Base-by-base conservation (phyloP, 2,329 filamentous ascomycete species). In the Colletotrichum musae region DNA sequence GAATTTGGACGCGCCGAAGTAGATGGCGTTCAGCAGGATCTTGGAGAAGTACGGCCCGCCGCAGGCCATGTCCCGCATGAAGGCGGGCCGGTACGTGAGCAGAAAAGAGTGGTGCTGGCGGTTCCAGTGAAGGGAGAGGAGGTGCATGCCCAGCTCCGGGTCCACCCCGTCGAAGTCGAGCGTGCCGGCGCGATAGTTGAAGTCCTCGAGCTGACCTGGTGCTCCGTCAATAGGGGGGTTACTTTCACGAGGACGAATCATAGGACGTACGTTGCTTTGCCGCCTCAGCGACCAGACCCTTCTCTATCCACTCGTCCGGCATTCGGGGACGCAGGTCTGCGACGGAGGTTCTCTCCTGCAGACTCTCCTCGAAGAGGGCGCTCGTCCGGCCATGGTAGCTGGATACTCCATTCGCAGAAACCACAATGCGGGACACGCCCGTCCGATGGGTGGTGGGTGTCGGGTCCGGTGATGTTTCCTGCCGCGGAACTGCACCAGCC, bases 91-190 rank as follows among this genome's bases (percentile, higher is more conserved):
- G 73, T 89, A 88, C 1, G 83, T 84, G 51, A 87, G 77, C 1
- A 84, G 71, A 61, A 81, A 80, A 6, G 84, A 81, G 60, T 85
- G 81, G 67, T 87, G 85, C 68, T 88, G 85, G 5, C 86, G 82
- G 72, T 85, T 88, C 84, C 85, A 88, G 62, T 87, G 84, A 0
- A 88, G 74, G 3, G 80, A 80, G 0, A 88, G 76, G 5, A 89
- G 74, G 58, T 88, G 84, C 77, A 87, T 83, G 3, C 81, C 86
- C 7, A 88, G 72, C 13, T 87, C 83, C 0, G 85, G 82, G 39
- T 86, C 82, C 1, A 88, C 81, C 1, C 86, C 86, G 72, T 89
- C 86, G 73, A 89, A 88, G 72, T 89, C 86, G 3, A 88, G 79
- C 61, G 82, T 82, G 1, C 80, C 81, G 16, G 80, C 75, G 5